Evolutionary conservation across 805 yeast species (phyloP).

Genomic region (Yarrowia sp.): DNA sequence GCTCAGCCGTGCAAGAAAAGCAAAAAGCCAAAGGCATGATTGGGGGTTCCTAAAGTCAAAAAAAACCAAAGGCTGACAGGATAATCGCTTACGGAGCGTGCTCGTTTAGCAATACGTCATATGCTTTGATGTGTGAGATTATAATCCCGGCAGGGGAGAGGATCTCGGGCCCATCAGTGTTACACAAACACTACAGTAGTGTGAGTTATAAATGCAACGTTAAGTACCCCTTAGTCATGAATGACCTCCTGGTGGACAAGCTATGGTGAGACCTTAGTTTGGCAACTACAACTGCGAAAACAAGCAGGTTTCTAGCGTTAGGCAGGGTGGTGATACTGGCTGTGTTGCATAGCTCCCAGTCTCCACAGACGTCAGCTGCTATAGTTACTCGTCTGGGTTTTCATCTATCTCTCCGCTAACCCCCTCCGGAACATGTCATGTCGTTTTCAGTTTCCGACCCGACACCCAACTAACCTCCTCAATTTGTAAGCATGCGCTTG

Average conservation of each 20-base stretch:
- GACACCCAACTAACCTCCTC: background rate
- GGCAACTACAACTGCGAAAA: background rate
- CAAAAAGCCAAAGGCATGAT: background rate
- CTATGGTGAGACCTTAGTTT: no score
- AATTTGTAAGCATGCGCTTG: background rate
- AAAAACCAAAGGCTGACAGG: background rate
- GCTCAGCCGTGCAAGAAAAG: conserved; percentile 22
- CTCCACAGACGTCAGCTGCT: no score
- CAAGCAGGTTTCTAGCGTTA: no score
- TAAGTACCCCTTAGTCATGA: background rate
- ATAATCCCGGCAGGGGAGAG: no score
- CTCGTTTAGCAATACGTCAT: background rate
- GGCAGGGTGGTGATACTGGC: no score
- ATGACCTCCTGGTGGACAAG: no score
- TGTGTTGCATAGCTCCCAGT: no score
- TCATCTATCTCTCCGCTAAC: no score
- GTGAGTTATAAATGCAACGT: background rate
- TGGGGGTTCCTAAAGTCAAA: background rate
- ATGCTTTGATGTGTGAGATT: background rate
- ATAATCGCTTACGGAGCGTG: background rate
- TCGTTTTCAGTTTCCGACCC: background rate
- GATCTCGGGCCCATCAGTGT: background rate
- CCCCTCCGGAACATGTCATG: background rate
- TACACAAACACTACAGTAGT: background rate
- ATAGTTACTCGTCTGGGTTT: no score